Conservation (phyloP, 2,329 filamentous ascomycete genomes). For the Monilinia vaccinii-corymbosi region DNA sequence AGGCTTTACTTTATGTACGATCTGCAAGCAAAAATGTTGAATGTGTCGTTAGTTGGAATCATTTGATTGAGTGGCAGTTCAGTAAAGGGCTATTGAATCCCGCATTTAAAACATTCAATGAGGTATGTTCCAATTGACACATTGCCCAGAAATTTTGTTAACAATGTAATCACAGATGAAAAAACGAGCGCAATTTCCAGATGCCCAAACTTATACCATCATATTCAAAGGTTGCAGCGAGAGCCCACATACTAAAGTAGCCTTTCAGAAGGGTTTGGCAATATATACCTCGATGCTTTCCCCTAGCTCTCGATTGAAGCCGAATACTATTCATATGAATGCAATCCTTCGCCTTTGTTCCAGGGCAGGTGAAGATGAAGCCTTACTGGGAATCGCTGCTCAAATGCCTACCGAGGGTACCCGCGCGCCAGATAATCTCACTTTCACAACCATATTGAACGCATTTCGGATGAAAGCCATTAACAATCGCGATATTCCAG, state of each 20-base stretch:
- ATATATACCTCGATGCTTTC: slow-evolving; percentile 69
- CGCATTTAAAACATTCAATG: slow-evolving; percentile 80
- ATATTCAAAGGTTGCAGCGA: slow-evolving; percentile 67
- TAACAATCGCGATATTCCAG: slow-evolving; percentile 22
- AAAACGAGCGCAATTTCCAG: slow-evolving; percentile 74
- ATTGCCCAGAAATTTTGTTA: neutral
- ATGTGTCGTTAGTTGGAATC: slow-evolving; percentile 79
- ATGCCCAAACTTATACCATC: slow-evolving; percentile 73
- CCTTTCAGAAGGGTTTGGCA: slow-evolving; percentile 59
- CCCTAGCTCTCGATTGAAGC: slow-evolving; percentile 53
- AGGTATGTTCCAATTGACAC: slow-evolving; percentile 41
- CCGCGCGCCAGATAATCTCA: slow-evolving; percentile 57
- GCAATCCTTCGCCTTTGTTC: slow-evolving; percentile 78
- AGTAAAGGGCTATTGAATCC: slow-evolving; percentile 47
- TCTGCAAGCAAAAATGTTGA: slow-evolving; percentile 56
- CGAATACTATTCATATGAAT: slow-evolving; percentile 78
- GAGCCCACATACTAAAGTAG: slow-evolving; percentile 47
- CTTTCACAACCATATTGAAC: slow-evolving; percentile 77
- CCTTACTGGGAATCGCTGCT: slow-evolving; percentile 68
- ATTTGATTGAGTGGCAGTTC: slow-evolving; percentile 66
- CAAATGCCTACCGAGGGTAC: slow-evolving; percentile 56
- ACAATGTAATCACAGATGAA: slow-evolving; percentile 63
- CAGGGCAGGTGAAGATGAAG: slow-evolving; percentile 65
- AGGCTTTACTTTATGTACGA: slow-evolving; percentile 60
- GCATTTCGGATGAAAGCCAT: slow-evolving; percentile 50